Evolutionary conservation across 805 yeast genomes (phyloP), one percentile per base, ranked within the genome.

Genomic region (Kodamaea sagamina): DNA sequence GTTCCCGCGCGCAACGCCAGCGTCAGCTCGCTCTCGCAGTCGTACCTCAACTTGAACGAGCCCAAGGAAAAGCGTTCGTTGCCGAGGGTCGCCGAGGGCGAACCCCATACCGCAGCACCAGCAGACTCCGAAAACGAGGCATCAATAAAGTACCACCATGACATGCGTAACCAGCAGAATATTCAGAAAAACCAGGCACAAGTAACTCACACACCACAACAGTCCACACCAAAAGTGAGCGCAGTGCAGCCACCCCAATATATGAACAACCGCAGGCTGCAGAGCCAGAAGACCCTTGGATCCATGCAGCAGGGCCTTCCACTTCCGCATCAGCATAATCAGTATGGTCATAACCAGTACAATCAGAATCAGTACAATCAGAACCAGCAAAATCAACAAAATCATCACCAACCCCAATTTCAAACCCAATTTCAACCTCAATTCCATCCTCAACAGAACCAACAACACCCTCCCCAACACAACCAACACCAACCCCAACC

Each of bases 221-320:
- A 39, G 13, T 11, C 2, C 7, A 18, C 24, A 17, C 43, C 37
- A 12, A 48, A 48, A 41, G 44, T 29, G 34, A 29, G 47, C 4
- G 63, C 63, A 1, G 62, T 58, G 3, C 48, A 47, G 3, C 63
- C 63, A 1, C 63, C 63, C 2, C 52, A 43, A 11, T 47, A 55
- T 40, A 52, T 59, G 56, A 54, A 53, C 32, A 45, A 48, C 25
- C 48, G 63, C 38, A 47, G 60, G 35, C 37, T 39, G 11, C 46
- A 26, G 7, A 15, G 12, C 9, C 42, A 27, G 17, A 32, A 22
- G 26, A 27, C 34, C 12, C 35, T 21, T 21, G 24, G 24, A 21
- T 6, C 32, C 19, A 32, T 32, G 13, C 42, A 39, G 12, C 42
- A 39, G 25, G 37, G 42, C 13, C 24, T 39, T 21, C 42, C 39